These are phyloP conservation scores for Oryza australiensis DNA, from an alignment of 176 grass and related monocot species.

Conservation along the genomic window DNA sequence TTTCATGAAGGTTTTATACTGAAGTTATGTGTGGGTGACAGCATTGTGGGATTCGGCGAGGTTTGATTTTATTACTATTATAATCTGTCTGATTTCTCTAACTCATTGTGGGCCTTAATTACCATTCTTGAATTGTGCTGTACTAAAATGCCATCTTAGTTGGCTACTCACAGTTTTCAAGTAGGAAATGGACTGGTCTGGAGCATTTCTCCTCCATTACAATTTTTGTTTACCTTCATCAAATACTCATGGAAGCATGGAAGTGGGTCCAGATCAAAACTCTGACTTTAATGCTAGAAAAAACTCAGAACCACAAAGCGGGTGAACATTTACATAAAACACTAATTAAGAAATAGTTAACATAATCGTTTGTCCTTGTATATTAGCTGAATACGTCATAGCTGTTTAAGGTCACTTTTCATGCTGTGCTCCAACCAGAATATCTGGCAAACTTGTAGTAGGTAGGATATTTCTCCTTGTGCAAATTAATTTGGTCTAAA, in stretches of 20 bases:
- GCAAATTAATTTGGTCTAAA: not conserved
- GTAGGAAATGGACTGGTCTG: not conserved
- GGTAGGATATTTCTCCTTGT: not conserved
- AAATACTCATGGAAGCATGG: not conserved
- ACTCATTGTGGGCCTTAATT: not conserved
- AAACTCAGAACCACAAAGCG: not conserved
- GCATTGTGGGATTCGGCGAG: slow-evolving; percentile 77
- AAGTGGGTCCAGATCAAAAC: not conserved
- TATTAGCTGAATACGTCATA: not conserved
- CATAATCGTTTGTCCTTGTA: not conserved
- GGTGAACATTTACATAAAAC: not conserved
- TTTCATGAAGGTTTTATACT: slow-evolving; percentile 76
- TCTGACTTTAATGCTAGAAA: not conserved
- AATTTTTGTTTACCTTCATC: not conserved
- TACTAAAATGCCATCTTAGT: not conserved
- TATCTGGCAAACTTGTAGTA: not conserved
- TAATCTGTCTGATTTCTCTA: not conserved
- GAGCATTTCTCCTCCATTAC: not conserved
- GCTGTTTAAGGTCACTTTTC: not conserved
- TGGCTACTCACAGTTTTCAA: not conserved
- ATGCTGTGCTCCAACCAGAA: not conserved
- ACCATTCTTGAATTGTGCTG: not conserved
- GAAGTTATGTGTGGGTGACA: slow-evolving; percentile 61
- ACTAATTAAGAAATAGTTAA: not conserved
- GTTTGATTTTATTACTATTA: slow-evolving; percentile 57